Evolutionary conservation across 2,329 filamentous ascomycete genomes (phyloP), one percentile per base, ranked within the genome.

Genomic region (Hypoxylon sp.): DNA sequence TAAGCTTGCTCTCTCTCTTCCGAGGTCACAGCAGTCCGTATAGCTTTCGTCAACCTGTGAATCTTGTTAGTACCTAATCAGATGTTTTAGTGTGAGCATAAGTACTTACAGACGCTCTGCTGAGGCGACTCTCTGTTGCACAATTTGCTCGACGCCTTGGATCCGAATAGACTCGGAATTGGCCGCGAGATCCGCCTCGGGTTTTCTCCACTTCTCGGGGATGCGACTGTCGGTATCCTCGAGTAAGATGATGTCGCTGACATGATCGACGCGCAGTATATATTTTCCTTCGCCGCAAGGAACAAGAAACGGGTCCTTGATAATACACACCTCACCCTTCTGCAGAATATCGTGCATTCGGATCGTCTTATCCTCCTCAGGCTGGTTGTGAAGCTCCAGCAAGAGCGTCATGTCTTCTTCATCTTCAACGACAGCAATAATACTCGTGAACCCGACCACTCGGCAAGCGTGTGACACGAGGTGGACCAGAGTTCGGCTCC

Each of bases 221-320:
- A 85, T 71, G 3, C 73, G 77, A n/a, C 74, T 53, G 41, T 85
- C 79, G 16, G 69, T 47, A 0, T 67, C 53, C 0, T 75, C 55
- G 1, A 86, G 61, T 62, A 76, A 78, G 2, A 81, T 63, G 16
- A 87, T 67, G 60, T 88, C 85, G 14, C 80, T 81, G 14, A 83
- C 69, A 70, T 88, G 85, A 61, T 88, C 85, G 5, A 87, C 82
- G 5, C 84, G 79, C 23, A 88, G 32, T 0, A 75, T 77, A 70
- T 83, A 84, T 0, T 74, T 50, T 1, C 80, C 80, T 27, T 81
- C 73, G 0, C 71, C 73, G 23, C 77, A 76, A 0, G 71, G 29
- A 65, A 82, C 85, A 68, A 87, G 80, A 68, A 81, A 88, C 0
- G 85, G 85, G 61, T 88, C 85, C 65, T 87, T 88, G 27, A 88